Percentiles rank a stretch among this genome's conserved stretches.
phyloP scores from a whole-genome alignment of 306 rosid genomes.

The Prunus kanzakura region DNA sequence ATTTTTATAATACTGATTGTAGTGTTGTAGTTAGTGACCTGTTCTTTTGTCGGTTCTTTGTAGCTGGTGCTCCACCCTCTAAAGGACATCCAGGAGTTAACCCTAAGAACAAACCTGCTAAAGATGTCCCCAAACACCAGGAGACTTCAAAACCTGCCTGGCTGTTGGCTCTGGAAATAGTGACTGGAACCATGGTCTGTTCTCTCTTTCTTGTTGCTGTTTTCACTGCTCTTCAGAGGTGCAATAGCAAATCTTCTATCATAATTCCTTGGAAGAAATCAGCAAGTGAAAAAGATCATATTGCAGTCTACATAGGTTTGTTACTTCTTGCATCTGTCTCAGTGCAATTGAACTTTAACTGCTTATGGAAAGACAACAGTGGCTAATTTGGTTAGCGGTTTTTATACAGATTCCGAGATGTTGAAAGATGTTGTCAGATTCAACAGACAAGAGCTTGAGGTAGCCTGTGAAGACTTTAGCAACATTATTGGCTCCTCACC shows the following conservation, averaged over 20 bases:
- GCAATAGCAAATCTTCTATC: constrained; percentile 69
- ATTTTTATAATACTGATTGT: neutral
- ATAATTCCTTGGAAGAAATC: constrained; percentile 95
- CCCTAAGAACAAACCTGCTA: constrained; percentile 32
- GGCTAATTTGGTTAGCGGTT: constrained; percentile 21
- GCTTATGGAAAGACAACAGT: constrained; percentile 8
- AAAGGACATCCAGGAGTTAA: constrained; percentile 47
- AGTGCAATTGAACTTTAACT: constrained; percentile 9
- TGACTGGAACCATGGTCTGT: constrained; percentile 72
- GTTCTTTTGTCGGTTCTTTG: constrained; percentile 15
- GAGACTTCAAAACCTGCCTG: constrained; percentile 65
- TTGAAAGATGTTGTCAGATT: constrained; percentile 73
- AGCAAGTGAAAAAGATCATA: constrained; percentile 65
- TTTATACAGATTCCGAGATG: constrained; percentile 65
- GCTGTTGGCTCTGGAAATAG: constrained; percentile 82
- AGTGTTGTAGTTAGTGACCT: constrained; percentile 10
- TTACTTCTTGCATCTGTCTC: constrained; percentile 24
- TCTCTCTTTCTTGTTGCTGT: constrained; percentile 62
- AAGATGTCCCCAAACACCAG: constrained; percentile 44
- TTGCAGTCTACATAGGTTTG: constrained; percentile 58
- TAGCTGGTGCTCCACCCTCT: constrained; percentile 61
- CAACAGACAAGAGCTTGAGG: constrained; percentile 93
- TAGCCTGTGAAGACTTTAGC: constrained; percentile 98
- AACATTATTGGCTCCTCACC: constrained; percentile 98
- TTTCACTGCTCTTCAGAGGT: constrained; percentile 60